Percentiles rank a stretch among this genome's conserved stretches.
phyloP scores from a whole-genome alignment of 257 asterid genomes.

The Linaria vulgaris region DNA sequence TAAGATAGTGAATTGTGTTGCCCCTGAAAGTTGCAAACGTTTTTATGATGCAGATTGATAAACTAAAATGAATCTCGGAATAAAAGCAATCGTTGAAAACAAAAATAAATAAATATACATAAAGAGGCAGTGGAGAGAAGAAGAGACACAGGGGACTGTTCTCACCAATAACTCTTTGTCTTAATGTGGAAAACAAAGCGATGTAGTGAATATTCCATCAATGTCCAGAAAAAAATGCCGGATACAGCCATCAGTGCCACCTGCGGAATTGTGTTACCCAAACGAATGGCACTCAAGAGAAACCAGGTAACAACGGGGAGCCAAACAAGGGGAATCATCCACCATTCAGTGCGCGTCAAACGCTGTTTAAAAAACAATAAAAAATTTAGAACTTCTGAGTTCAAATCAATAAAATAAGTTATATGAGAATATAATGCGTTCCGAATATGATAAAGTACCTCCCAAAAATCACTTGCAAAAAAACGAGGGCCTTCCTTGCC shows the following conservation, averaged over 20 bases:
- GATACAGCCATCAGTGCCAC: conserved; percentile 34
- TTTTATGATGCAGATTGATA: conserved; percentile 9
- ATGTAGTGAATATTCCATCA: conserved; percentile 66
- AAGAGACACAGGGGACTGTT: not conserved
- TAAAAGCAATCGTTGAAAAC: no score
- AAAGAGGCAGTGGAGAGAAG: not conserved
- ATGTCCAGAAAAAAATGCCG: conserved; percentile 68
- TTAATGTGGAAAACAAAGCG: conserved; percentile 73
- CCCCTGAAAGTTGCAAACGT: conserved; percentile 47
- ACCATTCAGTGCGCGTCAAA: conserved; percentile 73
- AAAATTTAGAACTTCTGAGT: conserved; percentile 1
- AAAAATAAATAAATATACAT: no score
- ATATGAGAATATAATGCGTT: not conserved
- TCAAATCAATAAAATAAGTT: not conserved
- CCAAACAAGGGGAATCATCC: conserved; percentile 83
- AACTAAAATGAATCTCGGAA: not conserved
- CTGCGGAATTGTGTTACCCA: conserved; percentile 49
- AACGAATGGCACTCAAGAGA: conserved; percentile 38
- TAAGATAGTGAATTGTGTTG: conserved; percentile 69
- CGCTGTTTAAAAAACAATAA: conserved; percentile 44
- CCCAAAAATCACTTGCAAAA: conserved; percentile 71
- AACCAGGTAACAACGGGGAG: conserved; percentile 73
- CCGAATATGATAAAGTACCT: conserved; percentile 39
- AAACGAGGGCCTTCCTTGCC: conserved; percentile 84
- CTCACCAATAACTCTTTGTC: conserved; percentile 62